Base-by-base conservation (phyloP, 2,329 filamentous ascomycete species). In the Xylaria sp. region DNA sequence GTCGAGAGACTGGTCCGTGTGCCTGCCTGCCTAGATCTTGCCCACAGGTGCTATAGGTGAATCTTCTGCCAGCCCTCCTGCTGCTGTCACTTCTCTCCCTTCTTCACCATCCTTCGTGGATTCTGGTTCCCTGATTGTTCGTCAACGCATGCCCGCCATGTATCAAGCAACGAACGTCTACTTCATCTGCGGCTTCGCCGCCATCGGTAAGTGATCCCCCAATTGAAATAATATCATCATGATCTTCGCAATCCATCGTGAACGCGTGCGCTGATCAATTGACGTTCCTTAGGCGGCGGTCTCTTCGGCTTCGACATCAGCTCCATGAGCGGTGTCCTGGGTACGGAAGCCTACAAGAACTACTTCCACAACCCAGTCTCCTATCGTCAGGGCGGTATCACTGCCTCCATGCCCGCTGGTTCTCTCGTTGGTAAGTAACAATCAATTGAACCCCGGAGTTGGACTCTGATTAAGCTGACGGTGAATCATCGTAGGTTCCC, bases 291-390 rank as follows among this genome's bases (percentile, higher is more conserved):
- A 76, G 87, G 87, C 66, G 88, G 88, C 71, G 84, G 82, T 23
- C 78, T 91, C 30, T 91, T 92, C 69, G 90, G 89, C 67, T 92
- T 92, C 71, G 89, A 92, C 74, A 90, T 92, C 68, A 84, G 82
- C 58, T 89, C 86, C 49, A 90, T 91, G 87, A 86, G 83, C 44
- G 84, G 83, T 51, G 83, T 86, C 23, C 78, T 91, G 44, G 85
- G 84, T 35, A 89, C 85, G 0, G 74, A 84, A 59, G 82, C 86
- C 52, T 92, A 92, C 72, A 85, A 84, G 66, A 84, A 83, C 67
- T 91, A 89, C 73, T 91, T 91, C 75, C 78, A 84, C 67, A 81
- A 90, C 57, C 81, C 81, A 2, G 70, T 71, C 16, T 80, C 78
- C 0, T 79, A 82, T 65, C 77, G 80, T 0, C 87, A 91, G 73